Evolutionary conservation across 106 monocot species (phyloP).

Genomic region (Dioscorea alata): DNA sequence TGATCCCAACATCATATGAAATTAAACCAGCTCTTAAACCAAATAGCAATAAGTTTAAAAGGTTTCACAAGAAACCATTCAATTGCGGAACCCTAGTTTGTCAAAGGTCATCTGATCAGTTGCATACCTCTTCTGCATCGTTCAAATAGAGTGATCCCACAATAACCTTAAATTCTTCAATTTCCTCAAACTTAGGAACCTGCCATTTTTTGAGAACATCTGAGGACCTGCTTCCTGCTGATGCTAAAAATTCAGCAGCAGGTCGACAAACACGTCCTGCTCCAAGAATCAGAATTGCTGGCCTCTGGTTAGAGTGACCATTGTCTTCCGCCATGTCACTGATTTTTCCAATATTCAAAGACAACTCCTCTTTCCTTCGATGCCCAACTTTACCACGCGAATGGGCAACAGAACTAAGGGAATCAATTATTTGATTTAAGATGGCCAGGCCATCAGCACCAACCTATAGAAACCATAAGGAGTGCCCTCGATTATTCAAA

Average conservation of each 20-base stretch:
- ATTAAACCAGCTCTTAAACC: too few relatives aligned
- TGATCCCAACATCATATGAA: too few relatives aligned
- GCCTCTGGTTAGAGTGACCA: slow-evolving; percentile 16
- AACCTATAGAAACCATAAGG: slow-evolving; percentile 37
- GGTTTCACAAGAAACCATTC: too few relatives aligned
- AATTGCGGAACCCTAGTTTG: too few relatives aligned
- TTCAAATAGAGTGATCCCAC: slow-evolving; percentile 85
- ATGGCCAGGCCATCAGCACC: slow-evolving; percentile 54
- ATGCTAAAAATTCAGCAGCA: slow-evolving; percentile 78
- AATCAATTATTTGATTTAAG: slow-evolving; percentile 75
- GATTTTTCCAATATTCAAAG: slow-evolving; percentile 50
- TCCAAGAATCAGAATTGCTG: slow-evolving; percentile 75
- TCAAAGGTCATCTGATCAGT: too few relatives aligned
- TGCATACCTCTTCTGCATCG: slow-evolving; percentile 86
- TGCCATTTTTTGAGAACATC: slow-evolving; percentile 14
- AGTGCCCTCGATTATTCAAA: not conserved
- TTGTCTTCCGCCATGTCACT: slow-evolving; percentile 20
- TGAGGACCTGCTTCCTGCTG: slow-evolving; percentile 24
- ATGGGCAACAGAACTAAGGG: slow-evolving; percentile 56
- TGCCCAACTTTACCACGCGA: slow-evolving; percentile 18
- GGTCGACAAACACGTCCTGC: slow-evolving; percentile 90
- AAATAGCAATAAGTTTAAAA: too few relatives aligned
- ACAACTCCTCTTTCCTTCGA: slow-evolving; percentile 34
- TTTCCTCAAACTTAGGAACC: slow-evolving; percentile 13
- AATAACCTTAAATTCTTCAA: slow-evolving; percentile 57